These are phyloP conservation scores for Monilinia fructigena DNA, from an alignment of 2,329 filamentous ascomycete species.

Conservation along the genomic window DNA sequence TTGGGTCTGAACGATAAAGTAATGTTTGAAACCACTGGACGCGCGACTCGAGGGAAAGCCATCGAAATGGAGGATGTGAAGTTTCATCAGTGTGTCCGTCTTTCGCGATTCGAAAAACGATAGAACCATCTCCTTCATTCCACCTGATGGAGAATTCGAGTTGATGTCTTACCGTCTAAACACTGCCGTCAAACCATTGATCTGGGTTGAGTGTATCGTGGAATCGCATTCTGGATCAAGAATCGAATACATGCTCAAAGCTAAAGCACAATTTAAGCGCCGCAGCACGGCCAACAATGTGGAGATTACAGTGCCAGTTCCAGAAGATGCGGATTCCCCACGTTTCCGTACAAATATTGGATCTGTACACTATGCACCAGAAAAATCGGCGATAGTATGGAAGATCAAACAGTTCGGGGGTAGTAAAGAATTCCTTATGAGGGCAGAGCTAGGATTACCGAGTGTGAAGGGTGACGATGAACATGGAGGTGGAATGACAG, in stretches of 20 bases:
- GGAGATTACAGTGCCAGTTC: slow-evolving; percentile 94
- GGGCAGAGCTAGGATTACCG: slow-evolving; percentile 89
- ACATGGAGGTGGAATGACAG: slow-evolving; percentile 94
- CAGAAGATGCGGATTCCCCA: slow-evolving; percentile 93
- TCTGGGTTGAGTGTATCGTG: slow-evolving; percentile 98
- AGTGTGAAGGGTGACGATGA: slow-evolving; percentile 95
- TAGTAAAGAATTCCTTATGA: slow-evolving; percentile 98
- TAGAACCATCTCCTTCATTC: slow-evolving; percentile 97
- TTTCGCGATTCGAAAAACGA: slow-evolving; percentile 97
- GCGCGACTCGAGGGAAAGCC: slow-evolving; percentile 90
- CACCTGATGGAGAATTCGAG: slow-evolving; percentile 97
- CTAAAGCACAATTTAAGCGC: slow-evolving; percentile 95
- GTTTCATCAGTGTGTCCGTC: slow-evolving; percentile 95
- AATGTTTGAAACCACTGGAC: slow-evolving; percentile 98
- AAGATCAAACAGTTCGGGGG: slow-evolving; percentile 99
- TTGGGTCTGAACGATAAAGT: slow-evolving; percentile 97
- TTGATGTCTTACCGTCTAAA: slow-evolving; percentile 99
- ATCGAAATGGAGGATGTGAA: slow-evolving; percentile 99
- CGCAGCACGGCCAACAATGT: slow-evolving; percentile 98
- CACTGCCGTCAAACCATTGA: slow-evolving; percentile 96
- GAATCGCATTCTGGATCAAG: slow-evolving; percentile 93
- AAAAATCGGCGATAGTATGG: slow-evolving; percentile 97
- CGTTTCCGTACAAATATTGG: slow-evolving; percentile 97
- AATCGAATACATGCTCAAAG: slow-evolving; percentile 99
- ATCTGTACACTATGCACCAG: slow-evolving; percentile 93